A percentile compares a stretch with the other conserved stretches of the same genome.
Evolutionary conservation across 176 grass and related monocot genomes (phyloP).

Genomic region (Aegilops tauschii): DNA sequence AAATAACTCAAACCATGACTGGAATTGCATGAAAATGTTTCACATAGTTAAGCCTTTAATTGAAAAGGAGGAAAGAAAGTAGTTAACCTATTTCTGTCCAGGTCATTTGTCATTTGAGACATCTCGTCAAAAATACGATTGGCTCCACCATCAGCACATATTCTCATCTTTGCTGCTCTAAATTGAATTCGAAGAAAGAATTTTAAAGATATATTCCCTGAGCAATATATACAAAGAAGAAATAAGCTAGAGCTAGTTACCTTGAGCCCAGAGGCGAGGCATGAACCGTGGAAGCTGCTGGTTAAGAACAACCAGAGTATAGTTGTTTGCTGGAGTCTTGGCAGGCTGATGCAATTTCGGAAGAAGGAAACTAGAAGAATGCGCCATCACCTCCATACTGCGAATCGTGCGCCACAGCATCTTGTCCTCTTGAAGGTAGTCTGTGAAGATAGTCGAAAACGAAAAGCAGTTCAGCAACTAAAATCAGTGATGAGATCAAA

Average conservation of each 20-base stretch:
- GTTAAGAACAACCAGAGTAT: constrained; percentile 74
- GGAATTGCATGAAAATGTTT: neutral
- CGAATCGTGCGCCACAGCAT: constrained; percentile 41
- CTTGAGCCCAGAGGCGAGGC: constrained; percentile 65
- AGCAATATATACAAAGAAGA: neutral
- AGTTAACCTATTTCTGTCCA: constrained; percentile 46
- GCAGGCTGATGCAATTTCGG: constrained; percentile 38
- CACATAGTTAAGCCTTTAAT: neutral
- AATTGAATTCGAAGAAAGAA: constrained; percentile 39
- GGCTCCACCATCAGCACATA: constrained; percentile 80
- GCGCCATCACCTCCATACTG: constrained; percentile 52
- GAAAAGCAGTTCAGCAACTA: neutral
- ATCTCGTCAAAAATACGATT: constrained; percentile 73
- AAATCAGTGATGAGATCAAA: neutral
- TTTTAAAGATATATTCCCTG: neutral
- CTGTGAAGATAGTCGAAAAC: neutral
- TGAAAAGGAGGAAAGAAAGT: constrained; percentile 14
- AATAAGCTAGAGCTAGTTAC: constrained; percentile 27
- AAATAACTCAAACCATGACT: neutral
- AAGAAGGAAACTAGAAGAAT: constrained; percentile 67
- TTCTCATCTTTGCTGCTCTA: constrained; percentile 76
- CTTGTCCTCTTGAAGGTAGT: constrained; percentile 16
- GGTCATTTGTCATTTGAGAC: constrained; percentile 54
- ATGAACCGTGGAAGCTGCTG: constrained; percentile 62
- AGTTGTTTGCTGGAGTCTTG: constrained; percentile 34